Evolutionary conservation across 2,329 filamentous ascomycete genomes (phyloP).

Genomic region (Trichoderma sp.): DNA sequence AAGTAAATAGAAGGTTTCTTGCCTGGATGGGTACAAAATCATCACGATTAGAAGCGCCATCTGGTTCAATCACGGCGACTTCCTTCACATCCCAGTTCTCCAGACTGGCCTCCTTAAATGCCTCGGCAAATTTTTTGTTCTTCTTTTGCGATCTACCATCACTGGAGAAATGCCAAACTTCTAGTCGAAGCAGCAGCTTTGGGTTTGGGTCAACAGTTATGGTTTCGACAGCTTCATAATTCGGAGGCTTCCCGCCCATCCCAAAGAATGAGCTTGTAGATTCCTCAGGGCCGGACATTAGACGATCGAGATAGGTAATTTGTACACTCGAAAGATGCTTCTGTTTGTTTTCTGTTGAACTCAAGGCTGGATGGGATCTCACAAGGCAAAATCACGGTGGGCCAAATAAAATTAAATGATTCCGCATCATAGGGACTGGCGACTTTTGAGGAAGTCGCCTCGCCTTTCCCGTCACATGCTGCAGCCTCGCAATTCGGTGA

Average conservation of each 20-base stretch:
- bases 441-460: not conserved
- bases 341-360: not conserved
- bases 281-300: not conserved
- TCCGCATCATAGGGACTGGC: not conserved
- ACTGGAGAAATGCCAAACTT: not conserved
- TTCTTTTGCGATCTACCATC: not conserved
- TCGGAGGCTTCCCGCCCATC: not conserved
- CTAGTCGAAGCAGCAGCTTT: not conserved
- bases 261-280: not conserved
- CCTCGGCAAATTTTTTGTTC: not conserved
- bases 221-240: not conserved
- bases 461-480: not conserved
- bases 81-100: not conserved
- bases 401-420: not conserved
- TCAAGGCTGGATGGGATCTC: rapidly evolving
- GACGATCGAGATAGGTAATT: not conserved
- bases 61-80: not conserved
- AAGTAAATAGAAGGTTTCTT: not conserved
- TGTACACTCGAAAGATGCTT: not conserved
- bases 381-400: not conserved
- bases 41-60: not conserved
- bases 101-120: not conserved
- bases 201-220: not conserved
- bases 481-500: not conserved
- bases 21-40: not conserved